Conservation (phyloP, 345 rosid genomes). For the Acer negundo region DNA sequence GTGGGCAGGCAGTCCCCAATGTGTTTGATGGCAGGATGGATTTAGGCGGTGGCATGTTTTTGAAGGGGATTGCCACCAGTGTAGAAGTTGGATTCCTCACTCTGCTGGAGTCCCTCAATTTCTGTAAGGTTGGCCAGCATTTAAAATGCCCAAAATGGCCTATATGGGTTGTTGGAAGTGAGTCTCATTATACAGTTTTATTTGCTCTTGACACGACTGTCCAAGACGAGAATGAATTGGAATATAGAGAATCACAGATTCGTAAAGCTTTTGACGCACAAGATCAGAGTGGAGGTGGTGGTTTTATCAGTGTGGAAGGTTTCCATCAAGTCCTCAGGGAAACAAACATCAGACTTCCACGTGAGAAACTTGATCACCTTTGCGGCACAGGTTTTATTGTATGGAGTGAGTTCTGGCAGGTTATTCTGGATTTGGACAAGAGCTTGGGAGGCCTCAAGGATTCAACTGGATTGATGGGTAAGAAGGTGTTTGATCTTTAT, state of each 20-base stretch:
- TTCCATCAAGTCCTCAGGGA: constrained; percentile 84
- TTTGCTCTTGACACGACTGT: constrained; percentile 87
- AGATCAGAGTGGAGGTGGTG: constrained; percentile 99
- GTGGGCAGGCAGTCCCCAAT: constrained; percentile 96
- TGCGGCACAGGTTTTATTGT: constrained; percentile 81
- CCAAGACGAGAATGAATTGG: constrained; percentile 94
- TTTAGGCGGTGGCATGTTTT: constrained; percentile 94
- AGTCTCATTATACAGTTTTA: constrained; percentile 94
- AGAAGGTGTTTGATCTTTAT: constrained; percentile 89
- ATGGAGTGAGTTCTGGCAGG: constrained; percentile 99
- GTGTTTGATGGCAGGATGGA: constrained; percentile 98
- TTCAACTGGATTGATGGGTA: constrained; percentile 91
- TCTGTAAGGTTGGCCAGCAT: constrained; percentile 95
- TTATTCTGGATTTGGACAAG: constrained; percentile 75
- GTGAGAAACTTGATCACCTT: constrained; percentile 68
- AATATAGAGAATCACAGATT: constrained; percentile 86
- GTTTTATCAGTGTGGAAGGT: constrained; percentile 91
- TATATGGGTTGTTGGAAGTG: constrained; percentile 99
- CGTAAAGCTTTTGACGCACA: constrained; percentile 90
- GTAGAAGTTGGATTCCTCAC: constrained; percentile 99
- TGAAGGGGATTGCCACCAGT: constrained; percentile 74
- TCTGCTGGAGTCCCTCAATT: constrained; percentile 86
- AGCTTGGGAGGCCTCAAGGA: constrained; percentile 86
- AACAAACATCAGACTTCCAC: constrained; percentile 61
- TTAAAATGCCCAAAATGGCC: constrained; percentile 97